A percentile compares a stretch with the other conserved stretches of the same genome.
phyloP scores from a whole-genome alignment of 1,284 basidiomycete genomes.

The Leccinum pachyderme region DNA sequence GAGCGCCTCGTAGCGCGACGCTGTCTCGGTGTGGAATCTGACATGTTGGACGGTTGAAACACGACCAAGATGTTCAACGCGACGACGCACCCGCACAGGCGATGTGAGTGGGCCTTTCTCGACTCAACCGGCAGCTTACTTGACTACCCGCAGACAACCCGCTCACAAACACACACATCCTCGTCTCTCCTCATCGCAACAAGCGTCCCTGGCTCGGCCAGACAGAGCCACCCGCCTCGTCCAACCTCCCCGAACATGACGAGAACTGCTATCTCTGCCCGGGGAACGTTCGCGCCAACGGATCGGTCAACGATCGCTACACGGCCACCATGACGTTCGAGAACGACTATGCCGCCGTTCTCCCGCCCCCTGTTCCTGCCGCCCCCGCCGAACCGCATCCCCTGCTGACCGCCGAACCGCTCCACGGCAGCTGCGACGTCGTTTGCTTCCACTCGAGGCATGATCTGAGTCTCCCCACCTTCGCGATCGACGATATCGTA shows the following conservation, averaged over 20 bases:
- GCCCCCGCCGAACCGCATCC: conserved; percentile 52
- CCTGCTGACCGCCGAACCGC: conserved; percentile 68
- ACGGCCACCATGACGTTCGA: conserved; percentile 70
- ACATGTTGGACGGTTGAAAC: conserved; percentile 18
- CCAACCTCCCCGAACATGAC: conserved; percentile 68
- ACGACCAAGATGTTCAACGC: conserved; percentile 53
- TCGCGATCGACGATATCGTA: conserved; percentile 62
- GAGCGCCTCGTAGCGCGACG: conserved; percentile 47
- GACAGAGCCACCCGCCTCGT: conserved; percentile 61
- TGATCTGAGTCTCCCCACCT: conserved; percentile 84
- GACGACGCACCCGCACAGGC: conserved; percentile 67
- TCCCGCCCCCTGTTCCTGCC: conserved; percentile 55
- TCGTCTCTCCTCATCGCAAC: conserved; percentile 82
- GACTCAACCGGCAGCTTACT: conserved; percentile 2
- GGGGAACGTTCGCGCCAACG: conserved; percentile 80
- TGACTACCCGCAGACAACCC: conserved; percentile 59
- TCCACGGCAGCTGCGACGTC: conserved; percentile 87
- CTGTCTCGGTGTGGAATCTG: conserved; percentile 38
- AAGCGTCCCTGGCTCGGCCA: conserved; percentile 87
- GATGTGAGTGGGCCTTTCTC: conserved; percentile 47
- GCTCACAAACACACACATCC: conserved; percentile 73
- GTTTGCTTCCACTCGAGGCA: conserved; percentile 89
- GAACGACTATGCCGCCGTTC: conserved; percentile 87
- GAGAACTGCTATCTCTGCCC: conserved; percentile 89
- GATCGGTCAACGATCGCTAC: conserved; percentile 71